Evolutionary conservation across 1,139 yeast genomes (phyloP).

Genomic region (Saccharomyces hybrid): DNA sequence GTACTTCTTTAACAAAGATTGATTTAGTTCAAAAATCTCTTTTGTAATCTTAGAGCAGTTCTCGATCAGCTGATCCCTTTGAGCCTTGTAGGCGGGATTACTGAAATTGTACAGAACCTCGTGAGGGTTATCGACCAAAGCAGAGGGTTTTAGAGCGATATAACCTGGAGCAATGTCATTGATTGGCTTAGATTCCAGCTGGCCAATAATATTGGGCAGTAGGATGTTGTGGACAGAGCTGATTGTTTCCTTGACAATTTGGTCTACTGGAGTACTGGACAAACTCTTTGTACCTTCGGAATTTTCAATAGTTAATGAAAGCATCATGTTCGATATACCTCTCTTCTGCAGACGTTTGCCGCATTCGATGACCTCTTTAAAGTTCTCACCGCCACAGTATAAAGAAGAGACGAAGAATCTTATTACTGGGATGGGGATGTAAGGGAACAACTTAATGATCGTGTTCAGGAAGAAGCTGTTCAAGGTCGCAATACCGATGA

Average conservation of each 20-base stretch:
- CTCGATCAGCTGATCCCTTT: conserved; percentile 54
- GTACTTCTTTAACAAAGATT: conserved; percentile 41
- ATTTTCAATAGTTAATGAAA: conserved; percentile 87
- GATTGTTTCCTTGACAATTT: conserved; percentile 59
- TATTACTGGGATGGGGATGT: conserved; percentile 63
- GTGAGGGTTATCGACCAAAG: conserved; percentile 71
- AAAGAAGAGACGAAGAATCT: conserved; percentile 70
- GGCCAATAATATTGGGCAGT: conserved; percentile 57
- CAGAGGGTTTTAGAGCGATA: conserved; percentile 91
- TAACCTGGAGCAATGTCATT: conserved; percentile 70
- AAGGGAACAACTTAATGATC: conserved; percentile 64
- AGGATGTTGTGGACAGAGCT: conserved; percentile 62
- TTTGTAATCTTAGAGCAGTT: conserved; percentile 55
- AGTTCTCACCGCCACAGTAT: conserved; percentile 87
- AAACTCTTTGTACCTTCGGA: conserved; percentile 62
- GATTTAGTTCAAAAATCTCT: conserved; percentile 51
- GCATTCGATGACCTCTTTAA: conserved; percentile 59
- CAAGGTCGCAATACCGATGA: conserved; percentile 61
- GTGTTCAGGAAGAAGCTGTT: conserved; percentile 53
- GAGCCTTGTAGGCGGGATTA: conserved; percentile 43
- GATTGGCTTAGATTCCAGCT: conserved; percentile 39
- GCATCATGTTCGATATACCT: conserved; percentile 90
- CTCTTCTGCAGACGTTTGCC: conserved; percentile 60
- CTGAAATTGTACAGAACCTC: conserved; percentile 60
- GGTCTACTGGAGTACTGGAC: conserved; percentile 46